A percentile compares a stretch with the other conserved stretches of the same genome.
phyloP scores from a whole-genome alignment of 1,139 yeast genomes.

The Yamadazyma diddensiae region DNA sequence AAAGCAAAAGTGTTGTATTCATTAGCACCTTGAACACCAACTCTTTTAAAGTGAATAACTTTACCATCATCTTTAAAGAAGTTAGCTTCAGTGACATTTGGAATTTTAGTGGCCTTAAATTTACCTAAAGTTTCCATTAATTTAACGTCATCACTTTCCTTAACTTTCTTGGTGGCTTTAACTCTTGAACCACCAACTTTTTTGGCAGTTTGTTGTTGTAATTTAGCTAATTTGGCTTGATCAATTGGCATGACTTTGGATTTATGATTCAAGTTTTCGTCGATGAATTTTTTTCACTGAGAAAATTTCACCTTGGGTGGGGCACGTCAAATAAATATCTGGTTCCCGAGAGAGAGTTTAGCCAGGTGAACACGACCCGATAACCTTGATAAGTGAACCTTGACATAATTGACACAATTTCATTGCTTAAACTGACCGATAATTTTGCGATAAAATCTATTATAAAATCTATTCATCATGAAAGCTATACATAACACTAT shows the following conservation, averaged over 20 bases:
- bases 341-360: too few species aligned
- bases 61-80: slow-evolving; percentile 96
- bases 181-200: slow-evolving; percentile 91
- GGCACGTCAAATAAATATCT: too few species aligned
- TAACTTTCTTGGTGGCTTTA: slow-evolving; percentile 67
- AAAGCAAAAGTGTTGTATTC: slow-evolving; percentile 91
- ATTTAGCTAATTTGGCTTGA: slow-evolving; percentile 83
- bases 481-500: slow-evolving; percentile 10
- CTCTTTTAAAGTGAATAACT: slow-evolving; percentile 93
- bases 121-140: slow-evolving; percentile 87
- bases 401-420: too few species aligned
- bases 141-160: slow-evolving; percentile 85
- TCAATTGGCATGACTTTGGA: slow-evolving; percentile 72
- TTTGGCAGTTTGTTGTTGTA: slow-evolving; percentile 69
- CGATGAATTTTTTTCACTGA: slow-evolving; percentile 15
- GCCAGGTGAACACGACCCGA: too few species aligned
- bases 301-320: slow-evolving; percentile 6
- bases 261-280: slow-evolving; percentile 18
- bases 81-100: slow-evolving; percentile 94
- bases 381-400: too few species aligned
- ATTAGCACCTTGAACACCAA: slow-evolving; percentile 91
- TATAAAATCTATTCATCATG: slow-evolving; percentile 6
- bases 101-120: slow-evolving; percentile 84
- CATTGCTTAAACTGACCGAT: too few species aligned
- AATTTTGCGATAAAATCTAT: too few species aligned